These are phyloP conservation scores for Citeromyces nyonsensis DNA, from an alignment of 805 yeast genomes.

Conservation along the genomic window DNA sequence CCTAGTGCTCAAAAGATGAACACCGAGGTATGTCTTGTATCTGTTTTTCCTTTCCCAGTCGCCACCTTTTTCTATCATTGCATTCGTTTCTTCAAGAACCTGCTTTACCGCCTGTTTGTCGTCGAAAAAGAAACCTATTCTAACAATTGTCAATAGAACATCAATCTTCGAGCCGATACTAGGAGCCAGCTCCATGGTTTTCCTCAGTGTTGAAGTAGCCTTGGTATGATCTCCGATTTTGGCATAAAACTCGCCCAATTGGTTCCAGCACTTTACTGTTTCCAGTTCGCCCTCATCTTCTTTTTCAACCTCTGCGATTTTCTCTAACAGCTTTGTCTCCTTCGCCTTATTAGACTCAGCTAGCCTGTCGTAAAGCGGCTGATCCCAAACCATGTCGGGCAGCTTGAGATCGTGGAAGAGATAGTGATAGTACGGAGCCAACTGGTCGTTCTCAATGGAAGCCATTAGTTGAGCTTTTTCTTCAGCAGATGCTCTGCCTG, in stretches of 20 bases:
- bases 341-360: slow-evolving; percentile 35
- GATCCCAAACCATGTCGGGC: slow-evolving; percentile 40
- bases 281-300: slow-evolving; percentile 84
- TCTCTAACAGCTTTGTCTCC: slow-evolving; percentile 34
- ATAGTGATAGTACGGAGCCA: slow-evolving; percentile 76
- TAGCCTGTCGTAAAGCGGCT: slow-evolving; percentile 34
- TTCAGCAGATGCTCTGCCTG: slow-evolving; percentile 14
- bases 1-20: slow-evolving; percentile 72
- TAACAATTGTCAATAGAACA: slow-evolving; percentile 60
- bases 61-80: slow-evolving; percentile 87
- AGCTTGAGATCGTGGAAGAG: slow-evolving; percentile 30
- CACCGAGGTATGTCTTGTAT: slow-evolving; percentile 81
- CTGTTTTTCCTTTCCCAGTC: slow-evolving; percentile 98
- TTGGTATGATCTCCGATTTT: slow-evolving; percentile 66
- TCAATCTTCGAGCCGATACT: slow-evolving; percentile 88
- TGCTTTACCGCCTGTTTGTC: slow-evolving; percentile 58
- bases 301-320: slow-evolving; percentile 35
- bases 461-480: slow-evolving; percentile 24
- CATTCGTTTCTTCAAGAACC: slow-evolving; percentile 58
- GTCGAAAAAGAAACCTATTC: slow-evolving; percentile 82
- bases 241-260: slow-evolving; percentile 81
- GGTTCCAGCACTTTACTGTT: slow-evolving; percentile 57
- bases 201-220: slow-evolving; percentile 50
- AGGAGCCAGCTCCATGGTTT: slow-evolving; percentile 66
- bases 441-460: slow-evolving; percentile 39